Percentiles rank a stretch among this genome's conserved stretches.
Evolutionary conservation across 1,284 basidiomycete species (phyloP).

Genomic region (Cryptococcus sp.): DNA sequence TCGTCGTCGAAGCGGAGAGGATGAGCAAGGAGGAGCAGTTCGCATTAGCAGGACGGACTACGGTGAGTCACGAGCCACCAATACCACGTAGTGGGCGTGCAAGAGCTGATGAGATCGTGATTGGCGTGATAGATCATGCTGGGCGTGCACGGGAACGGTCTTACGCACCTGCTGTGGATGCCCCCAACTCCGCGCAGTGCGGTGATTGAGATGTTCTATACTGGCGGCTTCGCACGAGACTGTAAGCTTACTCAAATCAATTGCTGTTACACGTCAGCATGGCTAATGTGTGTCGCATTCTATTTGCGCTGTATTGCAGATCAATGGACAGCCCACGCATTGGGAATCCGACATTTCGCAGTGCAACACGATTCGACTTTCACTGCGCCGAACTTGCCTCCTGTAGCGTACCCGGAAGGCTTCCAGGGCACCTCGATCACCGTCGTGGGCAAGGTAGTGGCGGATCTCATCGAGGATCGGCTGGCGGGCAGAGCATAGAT

Average conservation of each 20-base stretch:
- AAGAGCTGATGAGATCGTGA: neutral
- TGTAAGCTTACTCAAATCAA: conserved; percentile 29
- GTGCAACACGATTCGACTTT: conserved; percentile 54
- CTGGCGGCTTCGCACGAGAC: conserved; percentile 52
- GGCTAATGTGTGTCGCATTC: neutral
- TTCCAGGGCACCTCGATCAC: conserved; percentile 73
- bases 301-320: conserved; percentile 22
- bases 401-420: conserved; percentile 69
- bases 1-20: conserved; percentile 53
- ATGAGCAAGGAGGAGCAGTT: conserved; percentile 53
- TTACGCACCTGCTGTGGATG: conserved; percentile 55
- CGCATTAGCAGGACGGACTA: conserved; percentile 49
- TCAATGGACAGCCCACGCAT: conserved; percentile 53
- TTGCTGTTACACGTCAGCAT: neutral
- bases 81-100: neutral
- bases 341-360: conserved; percentile 53
- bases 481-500: conserved; percentile 72
- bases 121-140: conserved; percentile 48
- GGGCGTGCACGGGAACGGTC: conserved; percentile 55
- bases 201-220: conserved; percentile 54
- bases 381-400: conserved; percentile 61
- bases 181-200: conserved; percentile 51
- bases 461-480: conserved; percentile 81
- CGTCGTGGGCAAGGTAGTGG: conserved; percentile 75
- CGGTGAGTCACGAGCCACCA: conserved; percentile 29